Evolutionary conservation across 1,139 yeast genomes (phyloP).

Genomic region (Taiozyma sp.): DNA sequence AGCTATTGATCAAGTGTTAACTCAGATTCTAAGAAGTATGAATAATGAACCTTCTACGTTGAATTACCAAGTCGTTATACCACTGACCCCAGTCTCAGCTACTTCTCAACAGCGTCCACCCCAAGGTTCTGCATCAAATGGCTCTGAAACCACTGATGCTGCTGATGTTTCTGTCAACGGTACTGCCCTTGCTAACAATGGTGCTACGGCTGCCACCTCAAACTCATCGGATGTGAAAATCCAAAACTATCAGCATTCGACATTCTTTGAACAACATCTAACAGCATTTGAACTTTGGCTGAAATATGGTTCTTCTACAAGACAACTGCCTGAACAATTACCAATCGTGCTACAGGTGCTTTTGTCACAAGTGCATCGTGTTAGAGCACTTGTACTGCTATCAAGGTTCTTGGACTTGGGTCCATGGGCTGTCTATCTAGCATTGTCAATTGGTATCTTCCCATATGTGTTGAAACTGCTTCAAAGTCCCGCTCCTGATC

Average conservation of each 20-base stretch:
- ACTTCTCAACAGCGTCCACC: constrained; percentile 2
- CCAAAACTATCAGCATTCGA: constrained; percentile 72
- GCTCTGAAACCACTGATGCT: neutral
- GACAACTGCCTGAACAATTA: constrained; percentile 89
- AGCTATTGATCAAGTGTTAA: constrained; percentile 90
- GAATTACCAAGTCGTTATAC: constrained; percentile 12
- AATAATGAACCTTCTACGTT: constrained; percentile 27
- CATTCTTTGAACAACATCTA: constrained; percentile 91
- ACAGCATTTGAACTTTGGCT: constrained; percentile 97
- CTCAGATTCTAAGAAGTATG: constrained; percentile 48
- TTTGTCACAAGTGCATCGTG: constrained; percentile 88
- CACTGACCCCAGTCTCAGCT: constrained; percentile 13
- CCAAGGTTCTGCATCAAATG: neutral
- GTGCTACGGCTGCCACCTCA: constrained; percentile 13
- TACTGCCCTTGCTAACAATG: constrained; percentile 9
- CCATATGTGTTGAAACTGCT: constrained; percentile 88
- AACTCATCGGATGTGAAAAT: constrained; percentile 12
- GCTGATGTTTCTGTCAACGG: neutral
- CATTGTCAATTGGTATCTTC: constrained; percentile 90
- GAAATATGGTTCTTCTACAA: constrained; percentile 79
- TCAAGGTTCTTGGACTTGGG: constrained; percentile 90
- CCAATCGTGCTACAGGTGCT: constrained; percentile 93
- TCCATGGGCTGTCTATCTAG: constrained; percentile 95
- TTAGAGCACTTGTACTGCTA: constrained; percentile 79
- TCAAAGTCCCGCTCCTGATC: constrained; percentile 94